Evolutionary conservation across 306 rosid genomes (phyloP), one percentile per base, ranked within the genome.

Genomic region (Begonia peltatifolia): DNA sequence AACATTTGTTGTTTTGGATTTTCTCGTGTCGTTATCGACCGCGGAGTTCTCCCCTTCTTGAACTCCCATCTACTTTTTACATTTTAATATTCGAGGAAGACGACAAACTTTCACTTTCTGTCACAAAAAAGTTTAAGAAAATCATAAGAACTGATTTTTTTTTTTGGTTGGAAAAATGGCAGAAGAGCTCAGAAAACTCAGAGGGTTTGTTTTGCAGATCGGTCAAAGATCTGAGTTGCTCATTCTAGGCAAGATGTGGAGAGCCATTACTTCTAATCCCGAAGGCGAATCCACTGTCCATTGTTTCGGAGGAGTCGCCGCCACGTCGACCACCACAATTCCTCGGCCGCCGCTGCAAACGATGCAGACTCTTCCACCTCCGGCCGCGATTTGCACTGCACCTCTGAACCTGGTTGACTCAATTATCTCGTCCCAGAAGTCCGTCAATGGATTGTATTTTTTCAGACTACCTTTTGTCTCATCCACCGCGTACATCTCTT

Each of bases 181-280:
- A 30, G 38, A 30, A 30, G 8, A 30, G 38, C 3, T 30, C 38
- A 9, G 38, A 7, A 30, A 30, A 30, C 38, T 6, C 38, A 30
- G 38, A 30, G 38, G 38, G 38, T 47, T 55, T 61, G 52, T 57
- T 61, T 44, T 44, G 0, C 14, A 3, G 14, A 44, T 44, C 13
- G 14, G 14, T 44, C 48, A 47, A 17, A 52, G 30, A 48, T 1
- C 38, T 15, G 7, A 57, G n/a, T 2, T 38, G 48, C 17, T 65
- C 80, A 80, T 80, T 60, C 95, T 52, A 0, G 94, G 94, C 67
- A 90, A 52, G 50, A 85, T 46, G 25, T 85, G 95, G 43, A 90
- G 62, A 13, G 85, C 80, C 47, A 82, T 68, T 3, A 79, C 79
- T 16, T 83, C 77, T 35, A 78, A 61, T 1, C 85, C 94, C 16